These are phyloP conservation scores for Yarrowia yakushimensis DNA, from an alignment of 805 yeast species.

Conservation along the genomic window DNA sequence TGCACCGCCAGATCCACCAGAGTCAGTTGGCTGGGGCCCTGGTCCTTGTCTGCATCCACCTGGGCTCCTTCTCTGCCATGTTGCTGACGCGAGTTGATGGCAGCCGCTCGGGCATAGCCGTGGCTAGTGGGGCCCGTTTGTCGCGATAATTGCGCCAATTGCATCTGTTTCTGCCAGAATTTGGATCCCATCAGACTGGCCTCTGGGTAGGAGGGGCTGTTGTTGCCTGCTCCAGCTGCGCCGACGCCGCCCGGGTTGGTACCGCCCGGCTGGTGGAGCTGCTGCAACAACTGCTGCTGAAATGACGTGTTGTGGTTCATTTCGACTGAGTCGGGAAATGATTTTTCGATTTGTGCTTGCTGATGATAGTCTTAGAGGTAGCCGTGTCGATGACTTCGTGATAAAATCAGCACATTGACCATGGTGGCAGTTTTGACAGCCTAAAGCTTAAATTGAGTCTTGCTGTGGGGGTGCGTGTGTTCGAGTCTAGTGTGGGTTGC, in stretches of 20 bases:
- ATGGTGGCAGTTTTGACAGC: constrained; percentile 19
- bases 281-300: constrained; percentile 26
- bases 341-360: not conserved
- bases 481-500: not conserved
- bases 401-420: constrained; percentile 20
- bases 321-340: constrained; percentile 2
- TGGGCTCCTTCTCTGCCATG: constrained; percentile 7
- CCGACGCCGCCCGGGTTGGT: not conserved
- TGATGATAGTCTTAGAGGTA: not conserved
- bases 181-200: constrained; percentile 24
- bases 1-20: constrained; percentile 42
- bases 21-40: constrained; percentile 33
- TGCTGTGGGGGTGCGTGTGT: constrained; percentile 3
- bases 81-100: constrained; percentile 47
- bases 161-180: constrained; percentile 78
- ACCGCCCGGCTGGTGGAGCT: constrained; percentile 25
- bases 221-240: constrained; percentile 10
- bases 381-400: constrained; percentile 13
- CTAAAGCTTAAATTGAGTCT: not conserved
- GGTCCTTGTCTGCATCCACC: constrained; percentile 31
- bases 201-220: constrained; percentile 22
- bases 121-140: constrained; percentile 61
- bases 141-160: constrained; percentile 68
- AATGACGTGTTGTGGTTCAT: constrained; percentile 25
- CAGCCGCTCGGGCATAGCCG: constrained; percentile 80